Percentiles rank a stretch among this genome's conserved stretches.
These are phyloP conservation scores for Hippophae rhamnoides DNA, from an alignment of 306 rosid species.

Conservation along the genomic window DNA sequence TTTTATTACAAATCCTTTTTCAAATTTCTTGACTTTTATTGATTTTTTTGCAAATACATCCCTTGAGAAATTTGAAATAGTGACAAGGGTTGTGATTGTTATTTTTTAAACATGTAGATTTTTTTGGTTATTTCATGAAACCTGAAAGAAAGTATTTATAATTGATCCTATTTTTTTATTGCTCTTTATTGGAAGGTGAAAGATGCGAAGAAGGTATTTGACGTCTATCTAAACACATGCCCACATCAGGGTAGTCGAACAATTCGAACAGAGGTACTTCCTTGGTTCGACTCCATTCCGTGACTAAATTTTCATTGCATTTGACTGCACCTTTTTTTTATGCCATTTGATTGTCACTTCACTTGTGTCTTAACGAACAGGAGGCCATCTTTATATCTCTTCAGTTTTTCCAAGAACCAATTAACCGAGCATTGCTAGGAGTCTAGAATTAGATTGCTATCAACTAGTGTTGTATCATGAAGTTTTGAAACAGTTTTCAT, in stretches of 20 bases:
- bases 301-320: neutral
- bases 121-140: slow-evolving; percentile 1
- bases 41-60: neutral
- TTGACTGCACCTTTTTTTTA: neutral
- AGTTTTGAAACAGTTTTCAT: neutral
- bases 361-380: slow-evolving; percentile 34
- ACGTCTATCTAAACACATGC: slow-evolving; percentile 72
- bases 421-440: slow-evolving; percentile 46
- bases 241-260: slow-evolving; percentile 97
- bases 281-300: neutral
- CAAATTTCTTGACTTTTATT: neutral
- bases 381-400: slow-evolving; percentile 89
- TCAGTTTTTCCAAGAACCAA: slow-evolving; percentile 89
- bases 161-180: slow-evolving; percentile 7
- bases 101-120: neutral
- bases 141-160: neutral
- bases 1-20: neutral
- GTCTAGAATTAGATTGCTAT: slow-evolving; percentile 8
- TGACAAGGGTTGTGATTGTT: neutral
- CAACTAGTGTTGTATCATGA: neutral
- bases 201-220: slow-evolving; percentile 43
- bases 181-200: slow-evolving; percentile 38
- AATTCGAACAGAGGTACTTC: slow-evolving; percentile 86
- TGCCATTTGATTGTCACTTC: neutral
- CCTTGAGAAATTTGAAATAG: slow-evolving; percentile 2